Percentiles rank a stretch among this genome's conserved stretches.
phyloP scores from a whole-genome alignment of 1,284 basidiomycete genomes.

The Pholiota adiposa region DNA sequence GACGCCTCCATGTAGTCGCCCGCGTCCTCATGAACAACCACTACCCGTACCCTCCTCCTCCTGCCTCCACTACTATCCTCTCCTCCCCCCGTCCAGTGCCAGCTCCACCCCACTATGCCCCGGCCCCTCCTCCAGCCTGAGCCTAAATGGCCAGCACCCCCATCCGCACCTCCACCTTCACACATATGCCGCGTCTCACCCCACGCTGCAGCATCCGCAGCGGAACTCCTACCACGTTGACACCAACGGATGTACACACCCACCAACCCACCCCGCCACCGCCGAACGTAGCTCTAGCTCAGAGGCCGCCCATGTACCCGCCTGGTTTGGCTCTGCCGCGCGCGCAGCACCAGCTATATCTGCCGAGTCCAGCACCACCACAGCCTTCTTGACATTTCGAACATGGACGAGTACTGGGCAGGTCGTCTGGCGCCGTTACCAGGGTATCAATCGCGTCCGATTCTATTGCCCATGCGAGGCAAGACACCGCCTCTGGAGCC shows the following conservation, averaged over 20 bases:
- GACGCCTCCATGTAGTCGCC: slow-evolving; percentile 13
- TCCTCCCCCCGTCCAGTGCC: neutral
- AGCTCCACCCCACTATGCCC: slow-evolving; percentile 14
- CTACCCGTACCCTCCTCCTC: slow-evolving; percentile 16
- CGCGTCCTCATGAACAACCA: slow-evolving; percentile 14
- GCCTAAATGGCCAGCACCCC: slow-evolving; percentile 20
- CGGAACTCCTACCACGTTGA: slow-evolving; percentile 16
- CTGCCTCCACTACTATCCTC: slow-evolving; percentile 10
- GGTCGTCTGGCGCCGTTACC: slow-evolving; percentile 45
- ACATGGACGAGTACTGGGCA: slow-evolving; percentile 43
- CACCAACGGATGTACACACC: slow-evolving; percentile 17
- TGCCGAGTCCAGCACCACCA: neutral
- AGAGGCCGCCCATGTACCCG: slow-evolving; percentile 19
- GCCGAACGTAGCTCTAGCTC: neutral
- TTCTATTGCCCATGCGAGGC: slow-evolving; percentile 30
- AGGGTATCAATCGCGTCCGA: slow-evolving; percentile 39
- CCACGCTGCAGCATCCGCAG: slow-evolving; percentile 5
- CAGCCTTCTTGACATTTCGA: slow-evolving; percentile 11
- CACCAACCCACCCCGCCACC: slow-evolving; percentile 4
- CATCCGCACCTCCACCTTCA: slow-evolving; percentile 13
- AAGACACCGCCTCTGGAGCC: slow-evolving; percentile 12
- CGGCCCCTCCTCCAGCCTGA: slow-evolving; percentile 11
- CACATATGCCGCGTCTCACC: neutral
- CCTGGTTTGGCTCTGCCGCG: slow-evolving; percentile 22
- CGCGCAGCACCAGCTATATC: neutral